phyloP scores from a whole-genome alignment of 768 basidiomycete species.

The Lyophyllum semitale region DNA sequence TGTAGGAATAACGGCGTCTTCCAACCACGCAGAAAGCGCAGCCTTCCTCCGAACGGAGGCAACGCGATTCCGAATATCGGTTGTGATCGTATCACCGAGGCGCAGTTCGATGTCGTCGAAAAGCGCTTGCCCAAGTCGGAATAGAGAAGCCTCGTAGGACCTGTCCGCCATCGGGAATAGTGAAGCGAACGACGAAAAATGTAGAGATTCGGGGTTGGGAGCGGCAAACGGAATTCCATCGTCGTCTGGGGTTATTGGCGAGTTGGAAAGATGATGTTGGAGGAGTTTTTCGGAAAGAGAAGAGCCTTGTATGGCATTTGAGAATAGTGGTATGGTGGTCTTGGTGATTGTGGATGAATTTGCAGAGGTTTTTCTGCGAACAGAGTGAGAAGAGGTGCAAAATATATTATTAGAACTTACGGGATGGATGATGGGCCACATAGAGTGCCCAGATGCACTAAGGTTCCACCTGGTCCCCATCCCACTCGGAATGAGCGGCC shows the following conservation, averaged over 20 bases:
- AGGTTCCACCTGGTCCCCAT: slow-evolving; percentile 81
- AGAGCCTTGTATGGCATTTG: slow-evolving; percentile 30
- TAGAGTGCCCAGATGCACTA: slow-evolving; percentile 78
- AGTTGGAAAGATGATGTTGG: slow-evolving; percentile 74
- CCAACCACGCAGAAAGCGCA: slow-evolving; percentile 84
- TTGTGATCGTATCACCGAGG: slow-evolving; percentile 53
- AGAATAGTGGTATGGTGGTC: slow-evolving; percentile 47
- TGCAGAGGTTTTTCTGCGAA: slow-evolving; percentile 50
- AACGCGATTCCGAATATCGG: slow-evolving; percentile 65
- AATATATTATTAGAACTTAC: slow-evolving; percentile 41
- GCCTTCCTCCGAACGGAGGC: slow-evolving; percentile 70
- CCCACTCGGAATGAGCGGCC: slow-evolving; percentile 89
- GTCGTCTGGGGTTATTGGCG: slow-evolving; percentile 70
- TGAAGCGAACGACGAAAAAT: slow-evolving; percentile 76
- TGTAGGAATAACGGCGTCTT: slow-evolving; percentile 63
- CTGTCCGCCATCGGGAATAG: slow-evolving; percentile 73
- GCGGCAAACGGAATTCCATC: slow-evolving; percentile 69
- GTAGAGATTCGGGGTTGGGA: slow-evolving; percentile 57
- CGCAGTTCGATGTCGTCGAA: slow-evolving; percentile 83
- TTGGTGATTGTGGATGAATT: slow-evolving; percentile 63
- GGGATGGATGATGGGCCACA: slow-evolving; percentile 54
- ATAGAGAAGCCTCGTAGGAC: slow-evolving; percentile 76
- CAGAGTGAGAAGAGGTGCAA: slow-evolving; percentile 6
- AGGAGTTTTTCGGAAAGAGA: slow-evolving; percentile 63
- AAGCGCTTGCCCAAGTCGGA: slow-evolving; percentile 85